Base-by-base conservation (phyloP, 2,329 filamentous ascomycete species). In the Drechslerella stenobrocha region DNA sequence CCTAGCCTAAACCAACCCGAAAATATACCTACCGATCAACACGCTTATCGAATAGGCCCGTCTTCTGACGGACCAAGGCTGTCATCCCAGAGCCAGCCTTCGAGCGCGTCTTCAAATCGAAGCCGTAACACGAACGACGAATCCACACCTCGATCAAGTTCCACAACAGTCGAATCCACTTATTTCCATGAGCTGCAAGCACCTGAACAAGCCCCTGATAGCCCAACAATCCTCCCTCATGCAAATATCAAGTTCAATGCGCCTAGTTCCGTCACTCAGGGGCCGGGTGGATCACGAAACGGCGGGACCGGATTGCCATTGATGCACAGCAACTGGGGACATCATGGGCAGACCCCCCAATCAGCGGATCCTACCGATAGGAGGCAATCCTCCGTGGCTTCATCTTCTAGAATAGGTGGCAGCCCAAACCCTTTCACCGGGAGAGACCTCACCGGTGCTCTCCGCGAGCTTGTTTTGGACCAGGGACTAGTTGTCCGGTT, bases 141-240 rank as follows among this genome's bases (percentile, higher is more conserved):
- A 30, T n/a, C n/a, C n/a, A 66, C 61, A 2, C 53, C 44, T 59
- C 45, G 61, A 18, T 66, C 61, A 8, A 59, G 47, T 37, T 47
- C 61, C 42, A 66, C 61, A 20, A 59, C 61, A 15, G 32, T 66
- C 15, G 30, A 47, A 23, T 26, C 61, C 13, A 58, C 57, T 34
- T 66, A 66, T 50, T 40, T 66, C 20, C 53, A 58, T 35, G 61
- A 58, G 34, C 34, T 37, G 13, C 61, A 66, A 15, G 53, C 52
- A 45, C 61, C 52, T n/a, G 61, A 66, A 9, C 61, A 66, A 15
- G 53, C 52, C 42, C 61, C 52, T n/a, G 61, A 66, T 55, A 66
- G 61, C 18, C 61, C 61, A 4, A 66, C 61, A 2, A 20, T 66
- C 13, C 61, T 53, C 1, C 50, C 47, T 2, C 58, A 58, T 47